These are phyloP conservation scores for Diophrys sp. DNA, from an alignment of 73 alveolate species.

Conservation along the genomic window DNA sequence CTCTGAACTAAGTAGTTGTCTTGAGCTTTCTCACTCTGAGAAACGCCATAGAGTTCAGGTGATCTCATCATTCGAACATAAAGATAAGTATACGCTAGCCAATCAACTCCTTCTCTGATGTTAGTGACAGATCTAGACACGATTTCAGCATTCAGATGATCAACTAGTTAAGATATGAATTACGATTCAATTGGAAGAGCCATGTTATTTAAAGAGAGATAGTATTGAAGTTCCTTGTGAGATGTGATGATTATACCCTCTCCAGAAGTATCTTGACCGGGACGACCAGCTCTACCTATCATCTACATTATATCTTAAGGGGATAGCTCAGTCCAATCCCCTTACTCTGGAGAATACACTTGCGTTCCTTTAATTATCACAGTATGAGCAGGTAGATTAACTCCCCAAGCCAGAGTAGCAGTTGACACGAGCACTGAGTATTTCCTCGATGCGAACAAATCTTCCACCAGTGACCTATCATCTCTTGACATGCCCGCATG, in stretches of 20 bases:
- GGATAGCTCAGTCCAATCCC: slow-evolving; percentile 97
- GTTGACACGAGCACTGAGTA: slow-evolving; percentile 93
- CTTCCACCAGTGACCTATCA: slow-evolving; percentile 97
- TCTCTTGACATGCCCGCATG: slow-evolving; percentile 99
- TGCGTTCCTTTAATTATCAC: slow-evolving; percentile 99
- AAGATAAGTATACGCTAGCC: slow-evolving; percentile 98
- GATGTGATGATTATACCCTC: slow-evolving; percentile 99
- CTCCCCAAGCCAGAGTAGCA: slow-evolving; percentile 99
- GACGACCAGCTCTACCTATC: slow-evolving; percentile 99
- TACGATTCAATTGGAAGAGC: slow-evolving; percentile 99
- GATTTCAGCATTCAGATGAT: slow-evolving; percentile 96
- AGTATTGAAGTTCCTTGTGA: slow-evolving; percentile 93
- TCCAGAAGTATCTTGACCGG: slow-evolving; percentile 96
- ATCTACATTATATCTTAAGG: slow-evolving; percentile 97
- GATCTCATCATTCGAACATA: slow-evolving; percentile 89
- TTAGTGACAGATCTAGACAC: slow-evolving; percentile 87
- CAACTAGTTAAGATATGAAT: slow-evolving; percentile 86
- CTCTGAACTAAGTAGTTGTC: slow-evolving; percentile 90
- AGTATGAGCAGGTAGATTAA: slow-evolving; percentile 99
- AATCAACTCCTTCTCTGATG: slow-evolving; percentile 96
- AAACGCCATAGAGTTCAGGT: slow-evolving; percentile 89
- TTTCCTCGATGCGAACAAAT: slow-evolving; percentile 92
- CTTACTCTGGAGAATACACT: slow-evolving; percentile 98
- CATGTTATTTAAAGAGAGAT: slow-evolving; percentile 93
- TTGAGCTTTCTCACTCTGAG: slow-evolving; percentile 72